Evolutionary conservation across 2,329 filamentous ascomycete species (phyloP), one percentile per base, ranked within the genome.

Genomic region (Paradendryphiella salina): DNA sequence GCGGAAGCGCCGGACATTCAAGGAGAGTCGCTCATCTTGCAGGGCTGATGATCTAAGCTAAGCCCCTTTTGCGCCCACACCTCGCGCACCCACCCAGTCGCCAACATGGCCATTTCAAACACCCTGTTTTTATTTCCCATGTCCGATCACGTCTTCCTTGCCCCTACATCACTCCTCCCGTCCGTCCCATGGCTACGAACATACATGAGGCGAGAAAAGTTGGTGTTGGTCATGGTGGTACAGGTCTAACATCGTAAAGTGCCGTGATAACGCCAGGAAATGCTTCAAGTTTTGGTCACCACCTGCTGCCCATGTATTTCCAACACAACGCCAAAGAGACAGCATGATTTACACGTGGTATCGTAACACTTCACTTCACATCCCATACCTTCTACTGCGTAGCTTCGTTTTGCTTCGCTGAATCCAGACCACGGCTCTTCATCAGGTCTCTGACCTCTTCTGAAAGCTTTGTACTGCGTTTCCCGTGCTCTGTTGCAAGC

Each of bases 11-110:
- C 59, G 56, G 57, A 54, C 52, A 26, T 26, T 54, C 53, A n/a
- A 35, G 56, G 53, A 59, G 54, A 57, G 60, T 58, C 54, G 57
- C 57, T 60, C 56, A 60, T 62, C 50, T 58, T 50, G 42, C 58
- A 55, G 44, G 58, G 56, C 56, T 57, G 46, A 52, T 42, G 46
- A 52, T 42, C 59, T 59, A 61, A 29, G 33, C 46, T 34, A 51
- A 18, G 46, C 49, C 50, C 52, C 55, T 56, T 54, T 45, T 42
- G 35, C 37, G 23, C 15, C 35, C n/a, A 43, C 36, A 33, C 32
- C 44, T 53, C 43, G 51, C 45, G 47, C 54, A 35, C 39, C 17
- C 28, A 43, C 17, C 13, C 20, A 21, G n/a, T n/a, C 31, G 14
- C 18, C 13, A 33, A n/a, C 9, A 36, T 29, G 26, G 26, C 15